Evolutionary conservation across 2,329 filamentous ascomycete genomes (phyloP).

Genomic region (Cercospora brassicicola): DNA sequence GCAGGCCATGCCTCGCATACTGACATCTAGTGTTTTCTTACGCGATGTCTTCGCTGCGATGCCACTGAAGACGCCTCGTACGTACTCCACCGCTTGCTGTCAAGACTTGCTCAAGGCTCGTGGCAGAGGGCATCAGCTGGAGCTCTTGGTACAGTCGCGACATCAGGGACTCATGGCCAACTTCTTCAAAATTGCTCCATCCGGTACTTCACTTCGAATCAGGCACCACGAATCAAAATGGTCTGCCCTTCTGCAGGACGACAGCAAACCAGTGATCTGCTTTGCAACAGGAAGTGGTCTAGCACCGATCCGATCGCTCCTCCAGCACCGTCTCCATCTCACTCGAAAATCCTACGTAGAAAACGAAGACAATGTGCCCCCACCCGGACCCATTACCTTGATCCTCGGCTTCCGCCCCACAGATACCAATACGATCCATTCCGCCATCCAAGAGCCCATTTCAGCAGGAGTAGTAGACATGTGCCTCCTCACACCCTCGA

Average conservation of each 20-base stretch:
- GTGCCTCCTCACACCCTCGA: not conserved
- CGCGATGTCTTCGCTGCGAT: not conserved
- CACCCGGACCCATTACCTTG: not conserved
- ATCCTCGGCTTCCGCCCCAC: not conserved
- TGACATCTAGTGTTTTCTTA: not conserved
- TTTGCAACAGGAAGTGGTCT: constrained; percentile 5
- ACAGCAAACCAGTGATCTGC: not conserved
- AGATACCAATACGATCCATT: not conserved
- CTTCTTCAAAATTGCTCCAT: not conserved
- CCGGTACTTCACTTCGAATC: not conserved
- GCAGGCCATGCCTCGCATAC: not conserved
- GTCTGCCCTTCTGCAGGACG: not conserved
- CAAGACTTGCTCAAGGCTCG: not conserved
- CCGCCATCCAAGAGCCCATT: not conserved
- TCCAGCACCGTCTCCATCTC: not conserved
- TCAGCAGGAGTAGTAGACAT: not conserved
- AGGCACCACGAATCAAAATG: not conserved
- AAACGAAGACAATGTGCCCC: not conserved
- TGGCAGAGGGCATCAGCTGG: not conserved
- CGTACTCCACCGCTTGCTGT: not conserved
- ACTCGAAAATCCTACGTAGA: not conserved
- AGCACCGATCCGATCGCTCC: not conserved
- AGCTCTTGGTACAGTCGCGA: not conserved
- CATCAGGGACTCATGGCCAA: not conserved
- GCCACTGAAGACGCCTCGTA: not conserved